A percentile compares a stretch with the other conserved stretches of the same genome.
phyloP scores from a whole-genome alignment of 1,284 basidiomycete species.

The Stygiomarasmius scandens region DNA sequence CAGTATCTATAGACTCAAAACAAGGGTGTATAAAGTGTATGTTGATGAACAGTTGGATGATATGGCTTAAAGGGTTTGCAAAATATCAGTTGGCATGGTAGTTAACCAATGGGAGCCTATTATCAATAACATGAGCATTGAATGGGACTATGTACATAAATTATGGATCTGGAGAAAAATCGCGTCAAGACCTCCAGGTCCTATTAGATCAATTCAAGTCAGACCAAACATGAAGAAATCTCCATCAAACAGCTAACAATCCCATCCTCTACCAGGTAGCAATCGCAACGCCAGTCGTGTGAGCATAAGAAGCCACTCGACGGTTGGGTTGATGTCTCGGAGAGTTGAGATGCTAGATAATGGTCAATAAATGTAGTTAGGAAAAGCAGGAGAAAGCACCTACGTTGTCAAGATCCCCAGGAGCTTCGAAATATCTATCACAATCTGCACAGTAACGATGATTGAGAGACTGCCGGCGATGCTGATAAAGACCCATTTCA shows the following conservation, averaged over 20 bases:
- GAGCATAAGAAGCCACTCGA: too few relatives aligned
- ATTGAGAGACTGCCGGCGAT: slow-evolving; percentile 41
- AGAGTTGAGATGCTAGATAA: slow-evolving; percentile 24
- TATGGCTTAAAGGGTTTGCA: too few relatives aligned
- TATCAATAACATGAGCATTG: too few relatives aligned
- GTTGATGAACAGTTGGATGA: too few relatives aligned
- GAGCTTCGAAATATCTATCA: slow-evolving; percentile 41
- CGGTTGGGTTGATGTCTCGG: slow-evolving; percentile 48
- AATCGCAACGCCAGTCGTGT: too few relatives aligned
- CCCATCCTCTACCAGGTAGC: slow-evolving; percentile 38
- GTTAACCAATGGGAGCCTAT: too few relatives aligned
- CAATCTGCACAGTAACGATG: slow-evolving; percentile 55
- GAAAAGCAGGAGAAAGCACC: slow-evolving; percentile 13
- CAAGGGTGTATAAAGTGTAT: too few relatives aligned
- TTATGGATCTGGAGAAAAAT: too few relatives aligned
- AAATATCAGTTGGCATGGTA: too few relatives aligned
- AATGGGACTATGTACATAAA: too few relatives aligned
- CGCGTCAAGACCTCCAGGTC: too few relatives aligned
- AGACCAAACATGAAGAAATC: background rate
- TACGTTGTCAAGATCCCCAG: slow-evolving; percentile 36
- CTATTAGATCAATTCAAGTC: too few relatives aligned
- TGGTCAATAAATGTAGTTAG: background rate
- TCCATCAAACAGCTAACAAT: slow-evolving; percentile 20
- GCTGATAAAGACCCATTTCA: slow-evolving; percentile 42
- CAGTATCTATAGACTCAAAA: background rate